phyloP scores from a whole-genome alignment of 2,329 filamentous ascomycete species.

The Paecilomyces formosus region DNA sequence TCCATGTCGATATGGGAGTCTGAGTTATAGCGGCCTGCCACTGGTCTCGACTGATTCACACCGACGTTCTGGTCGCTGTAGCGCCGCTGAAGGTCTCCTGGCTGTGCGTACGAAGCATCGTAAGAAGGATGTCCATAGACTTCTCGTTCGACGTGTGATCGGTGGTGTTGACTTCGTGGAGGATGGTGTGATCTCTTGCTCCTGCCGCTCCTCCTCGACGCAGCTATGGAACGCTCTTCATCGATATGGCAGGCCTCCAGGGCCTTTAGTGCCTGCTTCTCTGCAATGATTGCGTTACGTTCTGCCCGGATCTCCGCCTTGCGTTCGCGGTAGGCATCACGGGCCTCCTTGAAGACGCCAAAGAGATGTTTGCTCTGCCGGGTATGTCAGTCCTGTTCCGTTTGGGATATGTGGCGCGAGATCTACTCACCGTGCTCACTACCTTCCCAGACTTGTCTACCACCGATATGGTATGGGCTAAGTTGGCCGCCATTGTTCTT shows the following conservation, averaged over 20 bases:
- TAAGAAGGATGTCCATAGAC: conserved; percentile 7
- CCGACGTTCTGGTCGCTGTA: conserved; percentile 31
- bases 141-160: conserved; percentile 22
- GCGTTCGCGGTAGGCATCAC: conserved; percentile 77
- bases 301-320: conserved; percentile 74
- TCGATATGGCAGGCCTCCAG: conserved; percentile 42
- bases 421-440: conserved; percentile 67
- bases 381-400: conserved; percentile 8
- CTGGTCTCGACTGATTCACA: conserved; percentile 16
- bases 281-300: conserved; percentile 51
- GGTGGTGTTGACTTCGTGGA: conserved; percentile 17
- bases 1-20: conserved; percentile 67
- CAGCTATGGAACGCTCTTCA: conserved; percentile 37
- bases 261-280: conserved; percentile 53
- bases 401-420: conserved; percentile 4
- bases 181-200: conserved; percentile 17
- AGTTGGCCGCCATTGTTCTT: conserved; percentile 19
- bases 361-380: conserved; percentile 78
- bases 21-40: conserved; percentile 21
- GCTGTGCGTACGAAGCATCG: conserved; percentile 1
- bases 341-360: conserved; percentile 86
- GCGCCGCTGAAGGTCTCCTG: conserved; percentile 24
- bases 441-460: conserved; percentile 89
- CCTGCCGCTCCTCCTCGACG: conserved; percentile 33
- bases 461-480: conserved; percentile 69